Evolutionary conservation across 2,329 filamentous ascomycete species (phyloP), one percentile per base, ranked within the genome.

Genomic region (Nigrospora oryzae): DNA sequence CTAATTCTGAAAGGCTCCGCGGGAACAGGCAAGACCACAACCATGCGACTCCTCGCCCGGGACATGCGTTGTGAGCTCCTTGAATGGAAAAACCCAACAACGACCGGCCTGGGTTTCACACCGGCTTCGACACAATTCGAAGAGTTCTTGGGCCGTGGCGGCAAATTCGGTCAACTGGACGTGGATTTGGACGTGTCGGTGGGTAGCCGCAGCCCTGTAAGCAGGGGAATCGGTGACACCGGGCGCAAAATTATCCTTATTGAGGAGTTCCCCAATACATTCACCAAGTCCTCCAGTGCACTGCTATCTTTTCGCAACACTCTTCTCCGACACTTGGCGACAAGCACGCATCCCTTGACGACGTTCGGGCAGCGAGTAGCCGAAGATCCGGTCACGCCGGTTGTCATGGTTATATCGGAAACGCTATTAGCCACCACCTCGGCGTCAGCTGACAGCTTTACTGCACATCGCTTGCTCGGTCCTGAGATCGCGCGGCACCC

Each of bases 361-460:
- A 58, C 62, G 46, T 75, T 70, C 60, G 66, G 62, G 17, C 69
- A 57, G 49, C 70, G 64, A 53, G 64, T 56, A 40, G 62, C 54
- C 31, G 53, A 55, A 42, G 71, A 75, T 4, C 63, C 71, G 11
- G 69, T 81, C 23, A 81, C 79, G 1, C 93, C 93, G 0, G 73
- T 97, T 33, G 78, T 98, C 31, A 83, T 98, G 68, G 77, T 98
- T 46, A 81, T 98, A 42, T 96, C 93, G 0, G 93, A 98, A 63
- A 94, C 89, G 0, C 70, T 95, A 13, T 68, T 95, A 14, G 91
- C 87, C 1, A 93, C 89, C 1, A 89, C 83, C 8, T 90, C 87
- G 3, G 84, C 89, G 2, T 82, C 86, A 11, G 82, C 88, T 12
- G 90, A 97, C 58, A 96, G 87, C 63, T 89, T 97, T 56, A 98